Base-by-base conservation (phyloP, 441 rosid genomes). In the Arabidopsis lyrata region DNA sequence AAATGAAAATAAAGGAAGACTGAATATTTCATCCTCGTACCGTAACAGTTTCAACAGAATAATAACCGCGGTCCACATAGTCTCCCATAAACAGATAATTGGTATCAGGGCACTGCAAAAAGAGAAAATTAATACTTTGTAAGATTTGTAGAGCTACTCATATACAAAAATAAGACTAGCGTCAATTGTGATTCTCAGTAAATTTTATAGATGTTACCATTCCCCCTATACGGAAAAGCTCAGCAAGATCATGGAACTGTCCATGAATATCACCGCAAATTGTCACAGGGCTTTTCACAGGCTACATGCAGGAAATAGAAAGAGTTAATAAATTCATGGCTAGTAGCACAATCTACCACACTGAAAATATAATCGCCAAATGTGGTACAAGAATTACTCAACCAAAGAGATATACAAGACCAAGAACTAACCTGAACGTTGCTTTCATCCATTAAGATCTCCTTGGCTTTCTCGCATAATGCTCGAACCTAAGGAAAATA, bases 231-330 rank as follows among this genome's bases (percentile, higher is more conserved):
- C 92, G 94, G 79, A 93, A 93, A 79, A 93, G 97, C 84, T 93
- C 98, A 0, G 97, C 97, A 74, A 93, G 97, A 83, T 93, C 98
- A 83, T 93, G 98, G 53, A 90, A 93, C 79, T 93, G 98, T 70
- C 94, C 95, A 35, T 93, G 98, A 68, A 93, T 90, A 79, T 93
- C 98, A 75, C 97, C 97, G 50, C 97, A 90, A 48, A 93, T 89
- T 74, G 98, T 93, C 71, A 92, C 95, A 48, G 95, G 96, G 77
- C 97, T 91, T 86, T 86, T 89, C 61, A 90, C 98, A 76, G 95
- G 98, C 97, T 93, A 87, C 78, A 81, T 15, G n/a, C 18, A 78
- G 48, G 49, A 32, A 41, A 38, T 24, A 13, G 5, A 15, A 66
- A 65, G 35, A 72, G 12, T 53, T 14, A 64, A 66, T 41, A 20